Conservation (phyloP, 805 yeast genomes). For the Lipomyces orientalis region DNA sequence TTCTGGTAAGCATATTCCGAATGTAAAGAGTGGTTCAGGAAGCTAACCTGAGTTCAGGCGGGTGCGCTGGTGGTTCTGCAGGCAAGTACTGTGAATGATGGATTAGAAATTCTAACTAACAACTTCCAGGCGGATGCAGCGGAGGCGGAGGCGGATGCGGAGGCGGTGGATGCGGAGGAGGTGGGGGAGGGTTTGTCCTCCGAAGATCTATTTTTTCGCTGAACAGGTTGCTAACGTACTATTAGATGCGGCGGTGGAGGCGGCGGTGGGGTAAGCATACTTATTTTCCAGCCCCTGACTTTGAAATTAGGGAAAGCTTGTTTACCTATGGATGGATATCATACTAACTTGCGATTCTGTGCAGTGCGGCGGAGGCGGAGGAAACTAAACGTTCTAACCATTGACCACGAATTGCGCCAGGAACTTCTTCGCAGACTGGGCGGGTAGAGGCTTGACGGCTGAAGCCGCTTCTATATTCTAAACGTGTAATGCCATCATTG, state of each 20-base stretch:
- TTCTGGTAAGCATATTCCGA: slow-evolving; percentile 4
- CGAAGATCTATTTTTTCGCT: background rate
- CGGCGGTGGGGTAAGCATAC: slow-evolving; percentile 10
- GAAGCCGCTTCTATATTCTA: background rate
- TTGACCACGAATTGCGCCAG: background rate
- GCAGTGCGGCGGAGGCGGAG: slow-evolving; percentile 6
- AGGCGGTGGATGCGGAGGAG: slow-evolving; percentile 5
- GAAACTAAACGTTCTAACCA: background rate
- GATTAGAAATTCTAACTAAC: slow-evolving; percentile 1
- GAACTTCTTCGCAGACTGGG: background rate
- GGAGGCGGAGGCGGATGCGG: slow-evolving; percentile 4
- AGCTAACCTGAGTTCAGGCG: slow-evolving; percentile 4
- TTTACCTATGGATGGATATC: background rate
- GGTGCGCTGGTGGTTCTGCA: slow-evolving; percentile 5
- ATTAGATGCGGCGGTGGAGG: slow-evolving; percentile 7
- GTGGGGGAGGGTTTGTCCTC: background rate
- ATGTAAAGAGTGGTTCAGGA: background rate
- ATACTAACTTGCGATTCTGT: slow-evolving; percentile 2
- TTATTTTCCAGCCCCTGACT: background rate
- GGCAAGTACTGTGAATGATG: slow-evolving; percentile 1
- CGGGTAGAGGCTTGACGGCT: background rate
- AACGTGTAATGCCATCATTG: background rate
- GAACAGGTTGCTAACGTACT: background rate
- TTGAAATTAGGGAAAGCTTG: background rate
- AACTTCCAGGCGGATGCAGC: background rate